Percentiles rank a stretch among this genome's conserved stretches.
phyloP scores from a whole-genome alignment of 129 eudicot species.

The Pulicaria dysenterica region DNA sequence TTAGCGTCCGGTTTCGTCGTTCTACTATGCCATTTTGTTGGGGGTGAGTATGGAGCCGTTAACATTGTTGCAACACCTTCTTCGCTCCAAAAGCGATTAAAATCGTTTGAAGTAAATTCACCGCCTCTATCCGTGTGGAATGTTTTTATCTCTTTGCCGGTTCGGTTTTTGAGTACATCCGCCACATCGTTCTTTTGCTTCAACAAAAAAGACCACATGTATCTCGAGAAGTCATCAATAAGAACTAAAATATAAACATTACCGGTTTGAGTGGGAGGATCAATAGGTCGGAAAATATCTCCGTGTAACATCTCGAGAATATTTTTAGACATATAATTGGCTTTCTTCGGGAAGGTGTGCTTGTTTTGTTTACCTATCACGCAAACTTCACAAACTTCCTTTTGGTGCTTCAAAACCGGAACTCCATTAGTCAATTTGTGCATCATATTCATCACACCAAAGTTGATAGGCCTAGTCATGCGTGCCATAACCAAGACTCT shows the following conservation, averaged over 20 bases:
- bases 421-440: too few relatives aligned
- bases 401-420: too few relatives aligned
- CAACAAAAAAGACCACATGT: slow-evolving; percentile 1
- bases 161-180: background rate
- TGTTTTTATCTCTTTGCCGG: too few relatives aligned
- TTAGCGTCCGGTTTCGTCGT: too few relatives aligned
- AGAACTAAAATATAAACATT: background rate
- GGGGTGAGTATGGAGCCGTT: too few relatives aligned
- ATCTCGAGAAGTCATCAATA: background rate
- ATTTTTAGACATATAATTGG: background rate
- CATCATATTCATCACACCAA: too few relatives aligned
- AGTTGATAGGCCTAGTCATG: background rate
- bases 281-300: background rate
- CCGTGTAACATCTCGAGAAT: background rate
- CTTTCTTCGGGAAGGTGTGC: background rate
- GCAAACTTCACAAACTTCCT: too few relatives aligned
- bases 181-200: background rate
- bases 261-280: background rate
- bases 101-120: too few relatives aligned
- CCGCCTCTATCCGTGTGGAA: too few relatives aligned
- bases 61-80: too few relatives aligned
- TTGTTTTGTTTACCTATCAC: background rate
- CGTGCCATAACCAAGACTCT: slow-evolving; percentile 1
- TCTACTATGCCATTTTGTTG: too few relatives aligned
- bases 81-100: background rate